phyloP scores from a whole-genome alignment of 2,329 filamentous ascomycete species.

The Fusarium sp. region DNA sequence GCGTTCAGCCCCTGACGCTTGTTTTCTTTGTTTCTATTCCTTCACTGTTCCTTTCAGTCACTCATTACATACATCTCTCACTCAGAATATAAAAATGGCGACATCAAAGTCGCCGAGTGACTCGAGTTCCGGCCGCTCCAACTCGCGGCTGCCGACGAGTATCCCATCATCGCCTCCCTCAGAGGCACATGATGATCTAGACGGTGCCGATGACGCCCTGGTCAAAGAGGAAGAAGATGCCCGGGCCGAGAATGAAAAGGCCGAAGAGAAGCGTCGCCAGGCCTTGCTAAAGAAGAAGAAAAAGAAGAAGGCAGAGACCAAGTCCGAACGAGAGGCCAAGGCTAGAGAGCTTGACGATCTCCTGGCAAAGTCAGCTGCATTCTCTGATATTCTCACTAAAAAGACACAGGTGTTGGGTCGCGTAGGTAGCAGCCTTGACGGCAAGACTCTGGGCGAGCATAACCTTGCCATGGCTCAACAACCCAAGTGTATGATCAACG shows the following conservation, averaged over 20 bases:
- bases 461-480: constrained; percentile 86
- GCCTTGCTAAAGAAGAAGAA: constrained; percentile 56
- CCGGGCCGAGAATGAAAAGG: constrained; percentile 57
- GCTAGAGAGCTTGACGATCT: constrained; percentile 71
- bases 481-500: constrained; percentile 85
- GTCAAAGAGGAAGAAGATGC: constrained; percentile 56
- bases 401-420: constrained; percentile 74
- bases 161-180: constrained; percentile 55
- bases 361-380: constrained; percentile 70
- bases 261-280: constrained; percentile 62
- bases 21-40: not conserved
- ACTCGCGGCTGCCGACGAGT: constrained; percentile 52
- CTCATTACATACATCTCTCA: not conserved
- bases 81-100: constrained; percentile 45
- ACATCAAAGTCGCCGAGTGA: constrained; percentile 49
- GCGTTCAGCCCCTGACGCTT: constrained; percentile 11
- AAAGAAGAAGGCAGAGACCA: constrained; percentile 65
- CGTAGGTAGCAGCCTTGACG: constrained; percentile 71
- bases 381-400: constrained; percentile 72
- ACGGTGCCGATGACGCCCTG: constrained; percentile 50
- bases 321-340: constrained; percentile 68
- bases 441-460: constrained; percentile 71
- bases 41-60: not conserved
- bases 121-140: constrained; percentile 50
- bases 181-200: constrained; percentile 35